These are phyloP conservation scores for Echites panduratus DNA, from an alignment of 257 asterid genomes.

Conservation along the genomic window DNA sequence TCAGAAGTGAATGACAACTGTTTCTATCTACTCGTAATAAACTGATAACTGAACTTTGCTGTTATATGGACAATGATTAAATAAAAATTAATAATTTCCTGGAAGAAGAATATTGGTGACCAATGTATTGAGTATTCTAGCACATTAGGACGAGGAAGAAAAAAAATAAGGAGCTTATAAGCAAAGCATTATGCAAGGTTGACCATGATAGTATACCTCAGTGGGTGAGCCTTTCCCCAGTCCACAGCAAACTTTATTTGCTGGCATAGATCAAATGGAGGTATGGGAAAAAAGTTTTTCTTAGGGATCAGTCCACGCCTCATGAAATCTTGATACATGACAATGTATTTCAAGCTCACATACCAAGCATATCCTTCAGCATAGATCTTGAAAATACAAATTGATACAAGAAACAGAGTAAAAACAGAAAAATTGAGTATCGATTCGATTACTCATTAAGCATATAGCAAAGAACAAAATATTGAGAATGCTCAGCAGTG, in stretches of 20 bases:
- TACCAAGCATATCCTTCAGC: conserved; percentile 91
- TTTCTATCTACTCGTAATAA: too few species aligned
- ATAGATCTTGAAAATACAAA: conserved; percentile 63
- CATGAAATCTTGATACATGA: conserved; percentile 59
- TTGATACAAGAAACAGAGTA: background rate
- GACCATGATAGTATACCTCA: conserved; percentile 24
- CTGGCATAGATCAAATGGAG: conserved; percentile 36
- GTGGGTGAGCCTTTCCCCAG: conserved; percentile 54
- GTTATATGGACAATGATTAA: too few species aligned
- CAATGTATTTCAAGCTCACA: conserved; percentile 67
- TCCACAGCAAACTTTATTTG: conserved; percentile 49
- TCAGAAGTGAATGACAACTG: too few species aligned
- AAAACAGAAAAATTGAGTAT: background rate
- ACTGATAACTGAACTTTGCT: too few species aligned
- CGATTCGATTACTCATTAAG: too few species aligned
- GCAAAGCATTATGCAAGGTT: background rate
- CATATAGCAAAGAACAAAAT: too few species aligned
- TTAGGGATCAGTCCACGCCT: conserved; percentile 52
- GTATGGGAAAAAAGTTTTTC: conserved; percentile 37
- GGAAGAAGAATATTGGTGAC: background rate
- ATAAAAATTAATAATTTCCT: too few species aligned
- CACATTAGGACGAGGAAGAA: background rate
- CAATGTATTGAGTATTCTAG: background rate
- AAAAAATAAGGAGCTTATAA: background rate
- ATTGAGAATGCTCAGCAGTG: too few species aligned